Percentiles rank a stretch among this genome's conserved stretches.
phyloP scores from a whole-genome alignment of 192 early-diverging fungal species.

The Linnemannia elongata region DNA sequence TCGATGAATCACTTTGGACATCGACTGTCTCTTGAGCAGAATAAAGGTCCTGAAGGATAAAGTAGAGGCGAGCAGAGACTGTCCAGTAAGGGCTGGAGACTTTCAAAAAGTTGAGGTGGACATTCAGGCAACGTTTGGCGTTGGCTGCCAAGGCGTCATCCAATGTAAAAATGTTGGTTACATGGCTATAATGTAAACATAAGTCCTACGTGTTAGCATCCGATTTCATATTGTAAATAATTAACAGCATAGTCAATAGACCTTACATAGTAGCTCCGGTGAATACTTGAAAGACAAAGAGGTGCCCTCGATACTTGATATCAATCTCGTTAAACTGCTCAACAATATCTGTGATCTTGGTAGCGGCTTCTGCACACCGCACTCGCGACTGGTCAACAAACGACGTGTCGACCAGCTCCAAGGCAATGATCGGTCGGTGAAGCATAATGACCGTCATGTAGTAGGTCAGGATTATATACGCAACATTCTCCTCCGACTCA shows the following conservation, averaged over 20 bases:
- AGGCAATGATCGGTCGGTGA: conserved; percentile 8
- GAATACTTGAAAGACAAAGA: conserved; percentile 4
- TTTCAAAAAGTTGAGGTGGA: conserved; percentile 4
- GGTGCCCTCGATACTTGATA: conserved; percentile 14
- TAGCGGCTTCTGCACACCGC: not conserved
- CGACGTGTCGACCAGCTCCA: conserved; percentile 5
- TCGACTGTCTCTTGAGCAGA: not conserved
- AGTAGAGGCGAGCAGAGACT: conserved; percentile 3
- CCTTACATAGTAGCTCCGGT: conserved; percentile 7
- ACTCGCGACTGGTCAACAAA: not conserved
- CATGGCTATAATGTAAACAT: not conserved
- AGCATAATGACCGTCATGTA: conserved; percentile 18
- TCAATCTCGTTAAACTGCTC: not conserved
- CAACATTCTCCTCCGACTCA: not conserved
- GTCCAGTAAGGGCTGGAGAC: not conserved
- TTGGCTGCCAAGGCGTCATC: not conserved
- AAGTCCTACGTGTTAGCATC: not conserved
- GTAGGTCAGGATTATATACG: conserved; percentile 4
- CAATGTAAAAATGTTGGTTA: not conserved
- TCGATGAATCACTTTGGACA: not conserved
- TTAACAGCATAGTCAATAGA: not conserved
- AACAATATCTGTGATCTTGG: conserved; percentile 5
- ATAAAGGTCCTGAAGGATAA: conserved; percentile 7
- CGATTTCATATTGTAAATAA: too few species aligned
- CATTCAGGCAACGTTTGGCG: not conserved